A percentile compares a stretch with the other conserved stretches of the same genome.
Conservation (phyloP, 2,329 filamentous ascomycete species). For the Verticillium nonalfalfae region DNA sequence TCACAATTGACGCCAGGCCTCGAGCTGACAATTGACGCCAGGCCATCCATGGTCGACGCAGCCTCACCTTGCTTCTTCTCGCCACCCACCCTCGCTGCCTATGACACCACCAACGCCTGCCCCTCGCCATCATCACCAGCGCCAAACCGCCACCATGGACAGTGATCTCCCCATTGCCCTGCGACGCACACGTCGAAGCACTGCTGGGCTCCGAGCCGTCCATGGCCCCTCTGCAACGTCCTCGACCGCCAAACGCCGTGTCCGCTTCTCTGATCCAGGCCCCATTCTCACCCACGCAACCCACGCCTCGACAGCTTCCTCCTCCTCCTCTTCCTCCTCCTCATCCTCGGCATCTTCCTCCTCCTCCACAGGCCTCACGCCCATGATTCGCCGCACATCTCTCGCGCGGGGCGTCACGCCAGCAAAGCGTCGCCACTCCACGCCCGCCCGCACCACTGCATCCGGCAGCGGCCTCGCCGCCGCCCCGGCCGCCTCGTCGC, state of each 20-base stretch:
- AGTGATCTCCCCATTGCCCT: constrained; percentile 44
- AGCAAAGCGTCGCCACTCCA: constrained; percentile 39
- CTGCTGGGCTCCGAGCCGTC: constrained; percentile 12
- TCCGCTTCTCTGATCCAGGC: constrained; percentile 55
- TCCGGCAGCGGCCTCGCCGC: constrained; percentile 1
- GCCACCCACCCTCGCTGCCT: background rate
- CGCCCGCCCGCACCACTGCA: constrained; percentile 21
- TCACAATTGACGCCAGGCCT: too few species aligned
- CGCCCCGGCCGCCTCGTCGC: constrained; percentile 7
- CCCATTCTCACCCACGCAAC: constrained; percentile 19
- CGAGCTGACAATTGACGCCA: too few species aligned
- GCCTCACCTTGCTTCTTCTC: background rate
- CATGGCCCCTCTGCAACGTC: constrained; percentile 5
- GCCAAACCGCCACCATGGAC: background rate
- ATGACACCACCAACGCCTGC: background rate
- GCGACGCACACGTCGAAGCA: constrained; percentile 44
- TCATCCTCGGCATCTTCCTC: too few species aligned
- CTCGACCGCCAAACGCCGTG: constrained; percentile 30
- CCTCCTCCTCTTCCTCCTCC: too few species aligned
- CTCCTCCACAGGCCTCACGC: constrained; percentile 48
- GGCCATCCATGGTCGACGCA: too few species aligned
- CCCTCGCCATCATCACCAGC: background rate
- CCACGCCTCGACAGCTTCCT: constrained; percentile 10
- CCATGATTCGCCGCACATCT: constrained; percentile 47
- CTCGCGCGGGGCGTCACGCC: constrained; percentile 24